Evolutionary conservation across 345 rosid species (phyloP).

Genomic region (Theobroma cacao): DNA sequence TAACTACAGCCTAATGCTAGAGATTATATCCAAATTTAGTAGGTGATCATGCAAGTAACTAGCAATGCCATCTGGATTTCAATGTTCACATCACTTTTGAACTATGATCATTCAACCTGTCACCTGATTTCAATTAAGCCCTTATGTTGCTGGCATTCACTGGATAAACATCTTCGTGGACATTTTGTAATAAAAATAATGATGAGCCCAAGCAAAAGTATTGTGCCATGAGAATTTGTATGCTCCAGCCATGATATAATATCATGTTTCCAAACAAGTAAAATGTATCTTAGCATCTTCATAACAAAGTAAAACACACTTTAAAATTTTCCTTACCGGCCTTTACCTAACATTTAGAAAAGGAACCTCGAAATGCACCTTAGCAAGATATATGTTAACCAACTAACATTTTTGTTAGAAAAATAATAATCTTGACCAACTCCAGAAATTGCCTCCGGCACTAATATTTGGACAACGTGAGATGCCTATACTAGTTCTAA

Average conservation of each 20-base stretch:
- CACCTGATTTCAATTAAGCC: background rate
- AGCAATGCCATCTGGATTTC: background rate
- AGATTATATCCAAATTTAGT: background rate
- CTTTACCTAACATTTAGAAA: background rate
- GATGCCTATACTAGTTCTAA: background rate
- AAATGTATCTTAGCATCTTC: background rate
- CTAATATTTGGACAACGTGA: background rate
- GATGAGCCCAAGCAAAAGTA: background rate
- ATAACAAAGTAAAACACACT: background rate
- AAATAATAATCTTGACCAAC: background rate
- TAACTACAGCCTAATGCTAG: background rate
- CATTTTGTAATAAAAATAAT: background rate
- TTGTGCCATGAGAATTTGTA: background rate
- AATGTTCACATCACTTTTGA: background rate
- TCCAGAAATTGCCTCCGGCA: background rate
- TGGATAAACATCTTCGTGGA: background rate
- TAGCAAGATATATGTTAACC: background rate
- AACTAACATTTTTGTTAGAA: background rate
- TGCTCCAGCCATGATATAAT: background rate
- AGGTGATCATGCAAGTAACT: background rate
- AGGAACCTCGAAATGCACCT: background rate
- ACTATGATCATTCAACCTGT: background rate
- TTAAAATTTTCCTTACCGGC: background rate
- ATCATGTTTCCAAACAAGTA: conserved; percentile 1
- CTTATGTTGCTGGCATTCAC: background rate